Evolutionary conservation across 2,329 filamentous ascomycete species (phyloP).

Genomic region (Pleurostoma richardsiae): DNA sequence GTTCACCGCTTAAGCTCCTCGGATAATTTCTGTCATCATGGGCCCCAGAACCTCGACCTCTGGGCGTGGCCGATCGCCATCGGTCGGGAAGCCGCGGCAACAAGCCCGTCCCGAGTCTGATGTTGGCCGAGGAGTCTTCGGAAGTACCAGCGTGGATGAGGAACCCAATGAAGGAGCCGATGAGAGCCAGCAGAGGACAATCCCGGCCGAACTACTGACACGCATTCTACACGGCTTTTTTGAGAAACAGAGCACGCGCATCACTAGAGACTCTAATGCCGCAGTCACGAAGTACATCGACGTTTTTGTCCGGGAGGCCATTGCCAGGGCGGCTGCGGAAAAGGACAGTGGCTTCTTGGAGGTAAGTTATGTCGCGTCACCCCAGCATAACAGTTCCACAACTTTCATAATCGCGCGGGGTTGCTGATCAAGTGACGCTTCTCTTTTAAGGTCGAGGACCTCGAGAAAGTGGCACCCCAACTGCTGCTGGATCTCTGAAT

Average conservation of each 20-base stretch:
- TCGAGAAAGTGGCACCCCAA: constrained; percentile 84
- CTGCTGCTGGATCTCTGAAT: constrained; percentile 76
- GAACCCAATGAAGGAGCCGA: constrained; percentile 14
- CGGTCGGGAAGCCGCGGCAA: constrained; percentile 1
- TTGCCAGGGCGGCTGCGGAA: constrained; percentile 72
- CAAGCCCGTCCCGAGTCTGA: constrained; percentile 2
- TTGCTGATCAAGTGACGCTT: constrained; percentile 9
- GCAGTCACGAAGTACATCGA: constrained; percentile 83
- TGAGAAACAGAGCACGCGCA: constrained; percentile 62
- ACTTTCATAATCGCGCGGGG: constrained; percentile 4
- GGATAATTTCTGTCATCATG: too few species aligned
- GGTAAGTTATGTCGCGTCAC: constrained; percentile 38
- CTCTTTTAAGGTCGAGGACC: constrained; percentile 65
- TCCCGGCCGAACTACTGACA: constrained; percentile 71
- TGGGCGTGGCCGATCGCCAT: too few species aligned
- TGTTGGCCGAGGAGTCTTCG: too few species aligned
- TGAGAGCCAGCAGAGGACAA: constrained; percentile 33
- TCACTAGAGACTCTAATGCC: constrained; percentile 71
- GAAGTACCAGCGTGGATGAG: constrained; percentile 14
- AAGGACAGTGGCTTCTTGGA: constrained; percentile 68
- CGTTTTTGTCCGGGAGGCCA: constrained; percentile 83
- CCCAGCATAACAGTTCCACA: too few species aligned
- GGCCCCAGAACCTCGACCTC: too few species aligned
- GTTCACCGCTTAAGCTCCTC: too few species aligned
- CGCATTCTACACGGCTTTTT: constrained; percentile 78